Conservation (phyloP, 2,329 filamentous ascomycete genomes). For the Exophiala sp. region DNA sequence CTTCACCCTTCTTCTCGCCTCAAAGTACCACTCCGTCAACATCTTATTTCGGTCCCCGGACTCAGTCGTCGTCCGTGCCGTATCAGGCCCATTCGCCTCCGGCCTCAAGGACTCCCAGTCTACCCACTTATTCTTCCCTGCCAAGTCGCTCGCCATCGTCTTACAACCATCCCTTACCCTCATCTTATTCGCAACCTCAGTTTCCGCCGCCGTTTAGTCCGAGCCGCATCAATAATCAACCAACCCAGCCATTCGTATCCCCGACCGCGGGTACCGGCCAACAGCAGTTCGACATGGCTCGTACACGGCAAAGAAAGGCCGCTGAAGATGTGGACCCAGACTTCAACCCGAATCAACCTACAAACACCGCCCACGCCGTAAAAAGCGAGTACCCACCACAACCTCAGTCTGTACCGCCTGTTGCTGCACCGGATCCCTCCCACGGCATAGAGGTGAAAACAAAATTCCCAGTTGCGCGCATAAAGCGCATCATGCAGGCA, state of each 20-base stretch:
- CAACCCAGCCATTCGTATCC: slow-evolving; percentile 4
- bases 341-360: slow-evolving; percentile 20
- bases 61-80: slow-evolving; percentile 9
- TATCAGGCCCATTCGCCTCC: slow-evolving; percentile 12
- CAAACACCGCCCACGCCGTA: slow-evolving; percentile 6
- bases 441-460: slow-evolving; percentile 73
- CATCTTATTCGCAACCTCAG: slow-evolving; percentile 34
- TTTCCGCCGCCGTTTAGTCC: slow-evolving; percentile 31
- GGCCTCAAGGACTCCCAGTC: slow-evolving; percentile 15
- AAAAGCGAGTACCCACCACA: slow-evolving; percentile 8
- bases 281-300: slow-evolving; percentile 37
- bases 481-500: slow-evolving; percentile 99
- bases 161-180: slow-evolving; percentile 22
- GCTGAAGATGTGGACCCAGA: slow-evolving; percentile 29
- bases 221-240: not conserved
- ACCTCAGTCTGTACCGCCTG: slow-evolving; percentile 15
- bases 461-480: slow-evolving; percentile 93
- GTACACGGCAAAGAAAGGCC: slow-evolving; percentile 36
- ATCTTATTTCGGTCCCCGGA: slow-evolving; percentile 25
- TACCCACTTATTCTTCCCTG: slow-evolving; percentile 9
- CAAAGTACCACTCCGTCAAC: slow-evolving; percentile 27
- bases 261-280: slow-evolving; percentile 8
- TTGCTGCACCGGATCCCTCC: slow-evolving; percentile 27
- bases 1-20: slow-evolving; percentile 42
- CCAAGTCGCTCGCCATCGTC: slow-evolving; percentile 31